These are phyloP conservation scores for Coelastrella sp. DNA, from an alignment of 139 green algal genomes.

Conservation along the genomic window DNA sequence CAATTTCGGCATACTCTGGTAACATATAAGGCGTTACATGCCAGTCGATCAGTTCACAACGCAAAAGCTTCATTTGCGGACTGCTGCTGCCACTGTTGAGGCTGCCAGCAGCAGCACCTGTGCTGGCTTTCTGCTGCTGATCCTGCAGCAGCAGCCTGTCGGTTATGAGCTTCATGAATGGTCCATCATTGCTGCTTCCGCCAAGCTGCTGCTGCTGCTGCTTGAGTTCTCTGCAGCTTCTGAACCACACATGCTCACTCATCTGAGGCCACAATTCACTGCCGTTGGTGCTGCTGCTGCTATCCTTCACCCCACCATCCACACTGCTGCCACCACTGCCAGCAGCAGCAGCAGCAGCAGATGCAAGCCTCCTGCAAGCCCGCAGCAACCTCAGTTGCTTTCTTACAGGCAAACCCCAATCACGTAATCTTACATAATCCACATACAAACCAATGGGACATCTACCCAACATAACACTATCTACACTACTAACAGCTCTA, in stretches of 20 bases:
- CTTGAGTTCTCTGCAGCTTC: background rate
- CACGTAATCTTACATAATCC: background rate
- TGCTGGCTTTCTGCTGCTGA: background rate
- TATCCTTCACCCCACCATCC: no score
- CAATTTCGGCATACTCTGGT: background rate
- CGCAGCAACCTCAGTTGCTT: background rate
- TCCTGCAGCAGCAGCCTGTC: no score
- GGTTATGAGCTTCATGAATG: no score
- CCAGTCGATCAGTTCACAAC: background rate
- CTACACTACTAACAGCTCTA: background rate
- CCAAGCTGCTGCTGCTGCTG: slow-evolving; percentile 7
- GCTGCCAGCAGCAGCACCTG: background rate
- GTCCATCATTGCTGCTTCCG: background rate
- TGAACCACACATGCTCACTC: background rate
- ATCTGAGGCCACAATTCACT: background rate
- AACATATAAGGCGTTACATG: background rate
- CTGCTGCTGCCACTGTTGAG: background rate
- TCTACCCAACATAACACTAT: background rate
- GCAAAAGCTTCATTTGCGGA: background rate
- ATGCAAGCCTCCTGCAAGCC: background rate
- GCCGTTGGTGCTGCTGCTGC: background rate
- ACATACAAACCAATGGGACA: background rate
- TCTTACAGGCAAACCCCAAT: background rate
- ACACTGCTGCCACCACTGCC: background rate
- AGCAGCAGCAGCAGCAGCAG: background rate